Evolutionary conservation across 495 filamentous ascomycete genomes (phyloP), one percentile per base, ranked within the genome.

Genomic region (Cenococcum geophilum): DNA sequence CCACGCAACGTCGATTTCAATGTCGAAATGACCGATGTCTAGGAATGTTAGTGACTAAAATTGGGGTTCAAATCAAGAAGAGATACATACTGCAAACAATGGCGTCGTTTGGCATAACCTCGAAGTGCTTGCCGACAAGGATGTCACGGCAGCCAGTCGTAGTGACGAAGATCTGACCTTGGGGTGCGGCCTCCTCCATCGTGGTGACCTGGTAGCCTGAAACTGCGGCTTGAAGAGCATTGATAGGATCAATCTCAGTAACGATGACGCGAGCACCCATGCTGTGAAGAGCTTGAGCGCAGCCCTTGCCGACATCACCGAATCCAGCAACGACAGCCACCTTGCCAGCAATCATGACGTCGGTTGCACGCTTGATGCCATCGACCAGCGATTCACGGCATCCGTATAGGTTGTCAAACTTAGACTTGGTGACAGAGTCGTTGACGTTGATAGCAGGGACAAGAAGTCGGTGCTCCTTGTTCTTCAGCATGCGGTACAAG

Each of bases 311-410:
- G 76, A 98, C 93, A 77, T 98, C 93, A 84, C 93, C 93, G 81
- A 87, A 98, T 74, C 93, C 93, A 68, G 93, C 93, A 69, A 98
- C 95, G 65, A 97, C 91, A 57, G 85, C 92, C 66, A 97, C 83
- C 86, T 98, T 97, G 73, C 93, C 95, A 70, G 95, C 93, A 82
- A 98, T 91, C 93, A 98, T 98, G 76, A 97, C 93, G 82, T 98
- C 93, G 73, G 93, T 98, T 59, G 93, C 93, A 79, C 93, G 92
- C 88, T 97, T 98, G 85, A 98, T 98, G 77, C 93, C 93, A 76
- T 98, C 93, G 65, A 98, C 87, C 72, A 98, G 86, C 61, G 93
- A 97, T 82, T 98, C 93, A 74, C 90, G 87, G 89, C 93, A 98
- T 68, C 95, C 95, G 83, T 97, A 98, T 59, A 97, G 82, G 83